phyloP scores from a whole-genome alignment of 2,329 filamentous ascomycete species.

The Neocucurbitaria cava region DNA sequence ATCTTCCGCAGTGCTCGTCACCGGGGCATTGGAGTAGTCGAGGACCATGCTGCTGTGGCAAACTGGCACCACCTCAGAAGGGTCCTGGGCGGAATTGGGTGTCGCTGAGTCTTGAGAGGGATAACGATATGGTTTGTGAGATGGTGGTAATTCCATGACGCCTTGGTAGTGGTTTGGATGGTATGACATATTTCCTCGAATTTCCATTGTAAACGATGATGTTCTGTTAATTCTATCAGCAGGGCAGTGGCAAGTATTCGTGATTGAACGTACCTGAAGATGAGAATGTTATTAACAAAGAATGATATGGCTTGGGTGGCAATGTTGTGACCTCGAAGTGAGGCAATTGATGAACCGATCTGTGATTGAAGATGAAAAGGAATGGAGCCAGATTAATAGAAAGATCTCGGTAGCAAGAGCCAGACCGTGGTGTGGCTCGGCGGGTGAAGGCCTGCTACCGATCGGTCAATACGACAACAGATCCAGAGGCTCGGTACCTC shows the following conservation, averaged over 20 bases:
- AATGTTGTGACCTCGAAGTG: background rate
- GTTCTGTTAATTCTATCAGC: conserved; percentile 1
- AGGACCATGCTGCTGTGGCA: conserved; percentile 4
- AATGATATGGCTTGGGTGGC: background rate
- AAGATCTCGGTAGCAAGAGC: conserved; percentile 5
- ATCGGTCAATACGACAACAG: conserved; percentile 16
- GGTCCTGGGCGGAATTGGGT: conserved; percentile 7
- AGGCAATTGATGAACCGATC: background rate
- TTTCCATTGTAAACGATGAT: conserved; percentile 10
- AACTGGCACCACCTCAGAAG: conserved; percentile 7
- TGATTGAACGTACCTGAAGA: conserved; percentile 1
- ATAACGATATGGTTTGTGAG: conserved; percentile 1
- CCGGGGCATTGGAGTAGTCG: conserved; percentile 3
- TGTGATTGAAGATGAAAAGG: background rate
- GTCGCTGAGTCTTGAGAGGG: conserved; percentile 4
- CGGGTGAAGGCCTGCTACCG: conserved; percentile 15
- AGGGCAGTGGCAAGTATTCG: conserved; percentile 5
- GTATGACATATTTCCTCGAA: conserved; percentile 13
- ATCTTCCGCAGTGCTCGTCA: conserved; percentile 8
- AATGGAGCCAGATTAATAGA: conserved; percentile 14
- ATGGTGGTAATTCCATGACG: conserved; percentile 5
- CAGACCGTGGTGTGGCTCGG: conserved; percentile 1
- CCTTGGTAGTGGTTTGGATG: conserved; percentile 14
- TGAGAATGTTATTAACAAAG: background rate
- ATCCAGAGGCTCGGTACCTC: conserved; percentile 25